Evolutionary conservation across 257 asterid species (phyloP).

Genomic region (Solanum piurae): DNA sequence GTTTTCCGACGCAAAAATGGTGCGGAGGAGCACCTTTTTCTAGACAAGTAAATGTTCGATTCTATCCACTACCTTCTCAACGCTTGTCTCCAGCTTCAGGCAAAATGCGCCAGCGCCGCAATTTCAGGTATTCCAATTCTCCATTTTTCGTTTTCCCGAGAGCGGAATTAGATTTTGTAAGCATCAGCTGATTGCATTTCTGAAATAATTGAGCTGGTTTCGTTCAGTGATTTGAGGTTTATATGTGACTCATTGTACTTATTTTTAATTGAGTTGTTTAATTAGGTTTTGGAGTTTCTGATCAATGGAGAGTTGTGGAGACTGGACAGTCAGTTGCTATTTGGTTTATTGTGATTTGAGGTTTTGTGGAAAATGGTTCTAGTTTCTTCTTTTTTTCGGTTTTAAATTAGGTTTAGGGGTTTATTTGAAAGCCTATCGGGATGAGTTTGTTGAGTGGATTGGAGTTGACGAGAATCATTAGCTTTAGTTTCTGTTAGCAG

Average conservation of each 20-base stretch:
- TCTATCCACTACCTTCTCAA: constrained; percentile 28
- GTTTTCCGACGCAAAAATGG: constrained; percentile 38
- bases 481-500: not conserved
- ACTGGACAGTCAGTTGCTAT: not conserved
- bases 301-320: not conserved
- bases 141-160: not conserved
- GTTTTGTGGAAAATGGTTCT: not conserved
- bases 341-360: not conserved
- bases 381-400: not conserved
- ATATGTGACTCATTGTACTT: not conserved
- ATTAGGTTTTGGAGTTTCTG: not conserved
- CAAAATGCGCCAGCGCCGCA: constrained; percentile 56
- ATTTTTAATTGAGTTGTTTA: not conserved
- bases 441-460: not conserved
- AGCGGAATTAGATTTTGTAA: not conserved
- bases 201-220: not conserved
- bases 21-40: constrained; percentile 17
- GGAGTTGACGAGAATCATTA: not conserved
- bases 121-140: constrained; percentile 36
- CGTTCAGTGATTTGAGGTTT: not conserved
- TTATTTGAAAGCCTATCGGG: not conserved
- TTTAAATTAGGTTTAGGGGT: not conserved
- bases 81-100: constrained; percentile 45
- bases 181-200: not conserved
- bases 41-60: constrained; percentile 21